These are phyloP conservation scores for Comarum palustre DNA, from an alignment of 306 rosid genomes.

Conservation along the genomic window DNA sequence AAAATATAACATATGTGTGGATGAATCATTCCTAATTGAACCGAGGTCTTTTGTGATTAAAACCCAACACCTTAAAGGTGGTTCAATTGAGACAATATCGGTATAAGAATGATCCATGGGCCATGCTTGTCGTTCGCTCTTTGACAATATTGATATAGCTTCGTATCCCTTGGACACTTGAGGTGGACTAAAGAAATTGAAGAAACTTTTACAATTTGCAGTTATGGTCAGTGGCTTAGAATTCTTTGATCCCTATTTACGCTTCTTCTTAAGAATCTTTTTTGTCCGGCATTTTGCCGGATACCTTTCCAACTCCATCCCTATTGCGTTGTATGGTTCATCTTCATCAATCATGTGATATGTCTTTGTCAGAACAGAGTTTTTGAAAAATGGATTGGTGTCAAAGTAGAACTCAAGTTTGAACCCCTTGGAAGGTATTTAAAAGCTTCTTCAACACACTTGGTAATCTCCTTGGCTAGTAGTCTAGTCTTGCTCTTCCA, in stretches of 20 bases:
- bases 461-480: conserved; percentile 20
- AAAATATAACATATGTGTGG: too few relatives aligned
- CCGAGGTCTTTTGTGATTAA: too few relatives aligned
- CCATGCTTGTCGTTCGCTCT: too few relatives aligned
- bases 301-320: background rate
- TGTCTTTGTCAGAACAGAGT: conserved; percentile 35
- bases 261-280: background rate
- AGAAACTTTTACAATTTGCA: background rate
- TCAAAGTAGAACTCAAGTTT: conserved; percentile 73
- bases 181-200: background rate
- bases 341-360: conserved; percentile 61
- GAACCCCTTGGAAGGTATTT: conserved; percentile 76
- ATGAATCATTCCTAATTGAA: too few relatives aligned
- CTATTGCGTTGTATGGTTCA: background rate
- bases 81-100: too few relatives aligned
- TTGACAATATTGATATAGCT: too few relatives aligned
- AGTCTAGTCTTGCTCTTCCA: too few relatives aligned
- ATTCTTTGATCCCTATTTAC: background rate
- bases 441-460: conserved; percentile 82
- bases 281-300: background rate
- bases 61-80: too few relatives aligned
- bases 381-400: conserved; percentile 56
- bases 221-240: background rate
- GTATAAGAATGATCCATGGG: too few relatives aligned
- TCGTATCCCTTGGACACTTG: background rate